These are phyloP conservation scores for Alternaria gaisen DNA, from an alignment of 2,329 filamentous ascomycete genomes.

Conservation along the genomic window DNA sequence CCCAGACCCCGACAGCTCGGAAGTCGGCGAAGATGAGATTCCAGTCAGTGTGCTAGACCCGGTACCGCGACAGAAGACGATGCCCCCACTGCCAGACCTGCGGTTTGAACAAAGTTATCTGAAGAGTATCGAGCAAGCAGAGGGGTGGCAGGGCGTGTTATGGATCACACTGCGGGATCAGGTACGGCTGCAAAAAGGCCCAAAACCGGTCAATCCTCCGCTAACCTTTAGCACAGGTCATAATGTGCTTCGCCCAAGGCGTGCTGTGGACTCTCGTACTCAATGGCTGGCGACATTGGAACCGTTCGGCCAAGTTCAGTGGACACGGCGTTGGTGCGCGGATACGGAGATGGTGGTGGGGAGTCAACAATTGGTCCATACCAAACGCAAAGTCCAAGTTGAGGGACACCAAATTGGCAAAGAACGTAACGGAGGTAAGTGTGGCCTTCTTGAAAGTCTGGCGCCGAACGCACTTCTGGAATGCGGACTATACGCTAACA, in stretches of 20 bases:
- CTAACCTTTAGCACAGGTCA: constrained; percentile 62
- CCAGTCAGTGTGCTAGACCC: constrained; percentile 71
- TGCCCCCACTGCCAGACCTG: constrained; percentile 81
- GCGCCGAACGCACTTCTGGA: constrained; percentile 13
- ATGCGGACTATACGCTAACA: constrained; percentile 20
- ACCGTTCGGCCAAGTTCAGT: constrained; percentile 77
- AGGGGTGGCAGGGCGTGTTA: constrained; percentile 79
- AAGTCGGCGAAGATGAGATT: constrained; percentile 71
- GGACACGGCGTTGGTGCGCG: constrained; percentile 80
- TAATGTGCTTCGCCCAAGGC: constrained; percentile 89
- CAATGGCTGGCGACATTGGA: constrained; percentile 90
- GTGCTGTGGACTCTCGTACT: constrained; percentile 86
- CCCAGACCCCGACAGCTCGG: constrained; percentile 55
- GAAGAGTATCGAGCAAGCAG: constrained; percentile 81
- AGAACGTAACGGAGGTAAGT: constrained; percentile 50
- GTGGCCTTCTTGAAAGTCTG: constrained; percentile 43
- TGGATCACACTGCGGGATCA: constrained; percentile 91
- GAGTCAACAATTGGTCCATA: constrained; percentile 83
- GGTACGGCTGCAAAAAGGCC: constrained; percentile 58
- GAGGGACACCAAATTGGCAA: constrained; percentile 43
- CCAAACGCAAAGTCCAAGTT: constrained; percentile 34
- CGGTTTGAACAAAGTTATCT: constrained; percentile 99
- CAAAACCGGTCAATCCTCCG: not conserved
- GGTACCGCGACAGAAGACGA: constrained; percentile 61
- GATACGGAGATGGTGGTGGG: constrained; percentile 92